These are phyloP conservation scores for Colletotrichum musicola DNA, from an alignment of 2,329 filamentous ascomycete species.

Conservation along the genomic window DNA sequence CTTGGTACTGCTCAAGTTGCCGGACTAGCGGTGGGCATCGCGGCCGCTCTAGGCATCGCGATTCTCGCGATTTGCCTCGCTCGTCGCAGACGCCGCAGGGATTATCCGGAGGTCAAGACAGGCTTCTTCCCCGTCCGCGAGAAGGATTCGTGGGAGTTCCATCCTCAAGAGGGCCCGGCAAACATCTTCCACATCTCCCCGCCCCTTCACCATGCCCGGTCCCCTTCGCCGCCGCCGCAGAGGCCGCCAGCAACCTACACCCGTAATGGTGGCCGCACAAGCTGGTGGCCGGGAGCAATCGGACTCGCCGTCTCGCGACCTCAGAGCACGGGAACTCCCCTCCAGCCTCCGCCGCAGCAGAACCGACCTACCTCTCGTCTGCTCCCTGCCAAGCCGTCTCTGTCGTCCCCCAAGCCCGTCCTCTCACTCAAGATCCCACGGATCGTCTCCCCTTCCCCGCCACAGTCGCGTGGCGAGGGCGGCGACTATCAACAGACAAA, in stretches of 20 bases:
- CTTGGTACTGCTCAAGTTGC: slow-evolving; percentile 36
- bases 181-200: slow-evolving; percentile 57
- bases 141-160: slow-evolving; percentile 52
- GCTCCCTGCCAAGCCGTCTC: slow-evolving; percentile 54
- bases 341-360: slow-evolving; percentile 26
- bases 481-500: slow-evolving; percentile 32
- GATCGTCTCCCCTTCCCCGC: slow-evolving; percentile 16
- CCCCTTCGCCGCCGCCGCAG: slow-evolving; percentile 39
- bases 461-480: slow-evolving; percentile 27
- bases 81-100: slow-evolving; percentile 56
- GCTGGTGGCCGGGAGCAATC: slow-evolving; percentile 53
- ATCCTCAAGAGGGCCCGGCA: slow-evolving; percentile 31
- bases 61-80: slow-evolving; percentile 61
- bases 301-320: slow-evolving; percentile 59
- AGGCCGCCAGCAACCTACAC: slow-evolving; percentile 21
- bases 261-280: slow-evolving; percentile 40
- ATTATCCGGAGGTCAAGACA: slow-evolving; percentile 52
- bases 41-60: slow-evolving; percentile 52
- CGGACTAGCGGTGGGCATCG: slow-evolving; percentile 38
- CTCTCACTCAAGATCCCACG: slow-evolving; percentile 56
- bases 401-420: slow-evolving; percentile 53
- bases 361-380: slow-evolving; percentile 55
- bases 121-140: slow-evolving; percentile 54
- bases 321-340: slow-evolving; percentile 40
- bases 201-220: slow-evolving; percentile 50